These are phyloP conservation scores for Cochlearia excelsa DNA, from an alignment of 345 rosid species.

Conservation along the genomic window DNA sequence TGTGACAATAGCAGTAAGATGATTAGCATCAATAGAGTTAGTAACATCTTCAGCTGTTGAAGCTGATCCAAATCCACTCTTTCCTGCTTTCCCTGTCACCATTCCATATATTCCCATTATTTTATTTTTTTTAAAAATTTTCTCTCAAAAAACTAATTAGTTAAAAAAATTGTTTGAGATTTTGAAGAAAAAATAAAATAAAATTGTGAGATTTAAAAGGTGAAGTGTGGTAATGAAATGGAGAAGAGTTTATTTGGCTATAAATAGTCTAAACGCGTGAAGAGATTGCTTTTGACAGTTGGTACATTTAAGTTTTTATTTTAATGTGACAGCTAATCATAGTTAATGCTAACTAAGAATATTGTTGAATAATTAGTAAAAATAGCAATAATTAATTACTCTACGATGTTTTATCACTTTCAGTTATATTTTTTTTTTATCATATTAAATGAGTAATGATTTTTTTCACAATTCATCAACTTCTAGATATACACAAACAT, in stretches of 20 bases:
- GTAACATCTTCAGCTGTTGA: conserved; percentile 85
- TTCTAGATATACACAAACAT: too few relatives aligned
- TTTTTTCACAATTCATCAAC: too few relatives aligned
- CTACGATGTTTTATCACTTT: too few relatives aligned
- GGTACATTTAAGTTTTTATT: neutral
- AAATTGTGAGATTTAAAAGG: too few relatives aligned
- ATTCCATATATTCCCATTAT: conserved; percentile 48
- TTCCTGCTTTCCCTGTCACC: conserved; percentile 68
- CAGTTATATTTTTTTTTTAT: too few relatives aligned
- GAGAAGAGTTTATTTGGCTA: conserved; percentile 12
- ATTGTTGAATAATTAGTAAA: neutral
- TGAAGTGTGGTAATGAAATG: neutral
- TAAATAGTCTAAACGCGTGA: conserved; percentile 29
- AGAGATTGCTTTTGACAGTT: conserved; percentile 19
- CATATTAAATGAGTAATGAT: too few relatives aligned
- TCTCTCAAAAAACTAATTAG: too few relatives aligned
- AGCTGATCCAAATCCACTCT: conserved; percentile 87
- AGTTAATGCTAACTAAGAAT: conserved; percentile 10
- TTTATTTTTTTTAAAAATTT: too few relatives aligned
- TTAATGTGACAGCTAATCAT: conserved; percentile 19
- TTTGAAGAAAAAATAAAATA: too few relatives aligned
- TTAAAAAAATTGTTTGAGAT: too few relatives aligned
- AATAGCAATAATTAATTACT: neutral
- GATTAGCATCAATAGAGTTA: conserved; percentile 54
- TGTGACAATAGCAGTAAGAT: conserved; percentile 72